Base-by-base conservation (phyloP, 768 basidiomycete species). In the Naganishia antarctica region DNA sequence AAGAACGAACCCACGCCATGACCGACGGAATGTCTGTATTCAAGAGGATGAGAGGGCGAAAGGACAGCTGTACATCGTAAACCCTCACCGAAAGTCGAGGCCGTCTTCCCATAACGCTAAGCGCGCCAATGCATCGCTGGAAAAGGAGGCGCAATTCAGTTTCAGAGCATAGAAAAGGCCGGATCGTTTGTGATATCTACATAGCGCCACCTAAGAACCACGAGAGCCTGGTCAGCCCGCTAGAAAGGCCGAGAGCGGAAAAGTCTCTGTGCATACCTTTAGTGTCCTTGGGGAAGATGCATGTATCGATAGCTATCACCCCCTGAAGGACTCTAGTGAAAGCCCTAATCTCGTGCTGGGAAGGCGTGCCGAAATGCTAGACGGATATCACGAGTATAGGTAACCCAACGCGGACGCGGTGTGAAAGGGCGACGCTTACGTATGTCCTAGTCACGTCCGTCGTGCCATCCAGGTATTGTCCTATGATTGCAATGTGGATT, bases 1-100 rank as follows among this genome's bases (percentile, higher is more conserved):
- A 98, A 78, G 80, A 88, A 98, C 69, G 89, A 87, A 0, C 94
- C 94, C 32, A 99, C 88, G 34, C 96, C 94, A 70, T 97, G 94
- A 0, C 91, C 91, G 21, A 93, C 96, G 4, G 90, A 89, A 67
- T 96, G 92, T 65, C 91, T 87, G 66, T 78, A 37, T 9, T 28
- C 1, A 8, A 6, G 3, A 7, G 40, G 21, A 23, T 57, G 4
- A 57, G 53, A 21, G 21, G 23, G 21, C 23, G 34, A 1, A 3
- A 23, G n/a, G 8, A 3, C 7, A 37, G 15, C 34, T 57, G 43
- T 21, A 1, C 11, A n/a, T 3, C 12, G 32, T 7, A 32, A 21
- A 11, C 2, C 23, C 53, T 13, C 31, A 57, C 53, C 53, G 53
- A 34, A 57, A 80, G 59, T 79, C 74, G 4, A 74, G 62, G 12